These are phyloP conservation scores for Yarrowia porcina DNA, from an alignment of 805 yeast genomes.

Conservation along the genomic window DNA sequence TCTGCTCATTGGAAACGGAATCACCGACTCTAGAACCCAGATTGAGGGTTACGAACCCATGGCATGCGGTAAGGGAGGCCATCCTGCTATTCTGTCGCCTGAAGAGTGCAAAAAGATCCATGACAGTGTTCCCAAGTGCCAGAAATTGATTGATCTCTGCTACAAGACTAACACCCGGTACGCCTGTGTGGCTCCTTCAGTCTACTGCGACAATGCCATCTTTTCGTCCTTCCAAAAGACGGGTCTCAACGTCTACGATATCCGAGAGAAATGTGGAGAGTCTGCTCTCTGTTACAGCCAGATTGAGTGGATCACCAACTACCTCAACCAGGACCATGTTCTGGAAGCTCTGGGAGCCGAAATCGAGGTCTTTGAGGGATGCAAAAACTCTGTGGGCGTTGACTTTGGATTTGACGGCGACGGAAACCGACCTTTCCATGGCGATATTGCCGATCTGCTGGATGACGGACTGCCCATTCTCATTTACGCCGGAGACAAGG, in stretches of 20 bases:
- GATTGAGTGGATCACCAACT: slow-evolving; percentile 65
- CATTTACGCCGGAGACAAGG: slow-evolving; percentile 94
- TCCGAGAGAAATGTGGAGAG: slow-evolving; percentile 47
- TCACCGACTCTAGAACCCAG: slow-evolving; percentile 80
- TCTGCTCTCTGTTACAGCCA: slow-evolving; percentile 64
- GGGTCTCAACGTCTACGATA: slow-evolving; percentile 63
- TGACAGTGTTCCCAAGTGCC: slow-evolving; percentile 61
- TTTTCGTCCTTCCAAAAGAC: slow-evolving; percentile 57
- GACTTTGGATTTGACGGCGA: slow-evolving; percentile 86
- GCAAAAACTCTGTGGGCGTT: slow-evolving; percentile 68
- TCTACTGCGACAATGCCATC: slow-evolving; percentile 73
- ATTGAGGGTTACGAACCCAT: slow-evolving; percentile 79
- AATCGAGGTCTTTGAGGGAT: slow-evolving; percentile 48
- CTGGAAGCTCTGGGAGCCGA: slow-evolving; percentile 81
- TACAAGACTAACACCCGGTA: slow-evolving; percentile 59
- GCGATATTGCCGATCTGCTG: slow-evolving; percentile 63
- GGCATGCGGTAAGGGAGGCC: slow-evolving; percentile 90
- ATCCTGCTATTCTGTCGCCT: slow-evolving; percentile 62
- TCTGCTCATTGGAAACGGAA: slow-evolving; percentile 87
- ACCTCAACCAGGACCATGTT: slow-evolving; percentile 71
- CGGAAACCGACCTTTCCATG: slow-evolving; percentile 86
- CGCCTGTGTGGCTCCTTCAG: slow-evolving; percentile 81
- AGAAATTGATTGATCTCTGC: slow-evolving; percentile 59
- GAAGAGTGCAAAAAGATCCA: slow-evolving; percentile 66
- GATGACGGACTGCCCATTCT: slow-evolving; percentile 75